Conservation (phyloP, 2,329 filamentous ascomycete genomes). For the Fonsecaea monophora region DNA sequence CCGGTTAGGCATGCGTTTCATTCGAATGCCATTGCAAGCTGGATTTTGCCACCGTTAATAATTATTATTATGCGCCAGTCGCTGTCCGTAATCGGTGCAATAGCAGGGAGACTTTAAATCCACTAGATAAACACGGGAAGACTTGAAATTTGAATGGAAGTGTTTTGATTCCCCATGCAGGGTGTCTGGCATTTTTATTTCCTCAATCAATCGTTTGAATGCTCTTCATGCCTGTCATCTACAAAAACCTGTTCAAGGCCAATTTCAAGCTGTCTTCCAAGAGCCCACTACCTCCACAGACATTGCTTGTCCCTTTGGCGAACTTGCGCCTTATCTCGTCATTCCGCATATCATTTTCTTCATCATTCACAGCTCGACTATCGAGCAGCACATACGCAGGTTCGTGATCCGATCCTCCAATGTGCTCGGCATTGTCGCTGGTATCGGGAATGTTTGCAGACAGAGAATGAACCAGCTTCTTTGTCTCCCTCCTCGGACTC, state of each 20-base stretch:
- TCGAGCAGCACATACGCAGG: conserved; percentile 38
- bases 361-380: conserved; percentile 16
- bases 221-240: background rate
- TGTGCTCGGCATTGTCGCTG: conserved; percentile 14
- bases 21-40: too few relatives aligned
- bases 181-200: conserved; percentile 4
- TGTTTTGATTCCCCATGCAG: too few relatives aligned
- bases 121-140: too few relatives aligned
- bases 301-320: conserved; percentile 19
- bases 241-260: conserved; percentile 4
- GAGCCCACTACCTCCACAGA: conserved; percentile 32
- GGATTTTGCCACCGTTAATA: too few relatives aligned
- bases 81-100: too few relatives aligned
- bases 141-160: too few relatives aligned
- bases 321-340: conserved; percentile 21
- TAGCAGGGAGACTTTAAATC: too few relatives aligned
- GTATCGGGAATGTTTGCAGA: background rate
- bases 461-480: conserved; percentile 25
- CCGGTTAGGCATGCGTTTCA: too few relatives aligned
- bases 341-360: conserved; percentile 17
- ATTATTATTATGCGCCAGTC: too few relatives aligned
- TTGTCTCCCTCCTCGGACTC: conserved; percentile 33
- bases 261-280: conserved; percentile 7
- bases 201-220: conserved; percentile 16
- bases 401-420: conserved; percentile 10